These are phyloP conservation scores for Gloeostereum incarnatum DNA, from an alignment of 768 basidiomycete genomes.

Conservation along the genomic window DNA sequence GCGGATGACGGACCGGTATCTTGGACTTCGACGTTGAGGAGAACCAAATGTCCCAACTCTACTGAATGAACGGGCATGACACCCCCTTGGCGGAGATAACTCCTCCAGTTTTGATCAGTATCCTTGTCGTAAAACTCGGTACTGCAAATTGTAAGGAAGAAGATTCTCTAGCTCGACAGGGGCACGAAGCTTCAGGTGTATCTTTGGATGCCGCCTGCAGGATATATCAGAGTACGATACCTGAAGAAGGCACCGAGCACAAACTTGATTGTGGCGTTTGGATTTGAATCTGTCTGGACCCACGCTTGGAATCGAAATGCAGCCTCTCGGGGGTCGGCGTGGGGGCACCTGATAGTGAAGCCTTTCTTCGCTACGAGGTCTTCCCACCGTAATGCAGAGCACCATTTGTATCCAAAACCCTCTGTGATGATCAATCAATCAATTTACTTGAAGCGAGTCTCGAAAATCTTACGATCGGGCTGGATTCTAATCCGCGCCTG, in stretches of 20 bases:
- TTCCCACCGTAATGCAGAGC: constrained; percentile 79
- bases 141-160: constrained; percentile 88
- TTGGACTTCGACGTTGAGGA: constrained; percentile 85
- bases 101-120: constrained; percentile 88
- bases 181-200: constrained; percentile 80
- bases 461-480: constrained; percentile 70
- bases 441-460: neutral
- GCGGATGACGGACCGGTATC: constrained; percentile 60
- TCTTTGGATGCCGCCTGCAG: constrained; percentile 71
- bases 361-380: constrained; percentile 63
- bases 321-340: constrained; percentile 71
- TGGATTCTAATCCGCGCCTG: constrained; percentile 77
- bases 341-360: constrained; percentile 80
- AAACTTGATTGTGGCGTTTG: constrained; percentile 32
- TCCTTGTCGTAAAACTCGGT: constrained; percentile 97
- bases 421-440: constrained; percentile 33
- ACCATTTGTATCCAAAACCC: constrained; percentile 97
- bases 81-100: constrained; percentile 88
- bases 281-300: constrained; percentile 55
- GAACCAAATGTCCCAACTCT: constrained; percentile 80
- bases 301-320: constrained; percentile 93
- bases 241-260: constrained; percentile 26
- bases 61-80: constrained; percentile 96
- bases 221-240: constrained; percentile 3
- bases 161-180: constrained; percentile 95